Conservation (phyloP, 257 asterid genomes). For the Solanum appendiculatum region DNA sequence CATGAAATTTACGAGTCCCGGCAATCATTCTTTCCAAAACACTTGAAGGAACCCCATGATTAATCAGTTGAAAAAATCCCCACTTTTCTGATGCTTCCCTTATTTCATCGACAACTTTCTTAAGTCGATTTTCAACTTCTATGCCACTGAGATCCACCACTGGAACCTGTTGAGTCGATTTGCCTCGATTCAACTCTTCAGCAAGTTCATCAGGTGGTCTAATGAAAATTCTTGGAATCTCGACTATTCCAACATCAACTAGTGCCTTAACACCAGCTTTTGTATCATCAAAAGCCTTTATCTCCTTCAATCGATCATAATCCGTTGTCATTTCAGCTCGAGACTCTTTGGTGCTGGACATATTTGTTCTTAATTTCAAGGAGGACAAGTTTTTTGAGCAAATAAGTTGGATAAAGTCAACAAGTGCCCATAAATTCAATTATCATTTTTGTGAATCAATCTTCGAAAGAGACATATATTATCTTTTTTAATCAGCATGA, state of each 20-base stretch:
- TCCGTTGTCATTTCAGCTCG: not conserved
- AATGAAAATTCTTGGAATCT: slow-evolving; percentile 22
- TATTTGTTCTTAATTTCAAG: not conserved
- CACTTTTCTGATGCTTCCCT: slow-evolving; percentile 39
- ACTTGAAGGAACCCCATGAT: slow-evolving; percentile 40
- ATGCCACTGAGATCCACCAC: slow-evolving; percentile 31
- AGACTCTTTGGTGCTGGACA: not conserved
- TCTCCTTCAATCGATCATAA: slow-evolving; percentile 1
- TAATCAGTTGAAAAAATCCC: slow-evolving; percentile 46
- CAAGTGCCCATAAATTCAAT: too few species aligned
- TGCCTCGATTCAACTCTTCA: slow-evolving; percentile 5
- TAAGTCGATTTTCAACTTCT: not conserved
- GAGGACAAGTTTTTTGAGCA: too few species aligned
- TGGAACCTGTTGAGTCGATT: slow-evolving; percentile 20
- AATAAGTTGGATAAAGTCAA: too few species aligned
- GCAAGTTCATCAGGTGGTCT: slow-evolving; percentile 26
- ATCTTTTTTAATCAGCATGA: too few species aligned
- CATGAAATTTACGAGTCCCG: slow-evolving; percentile 46
- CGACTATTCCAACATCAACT: slow-evolving; percentile 6
- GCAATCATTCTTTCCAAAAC: slow-evolving; percentile 46
- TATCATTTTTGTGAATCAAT: too few species aligned
- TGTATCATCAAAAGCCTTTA: slow-evolving; percentile 13
- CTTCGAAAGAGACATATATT: too few species aligned
- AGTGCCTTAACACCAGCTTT: slow-evolving; percentile 10
- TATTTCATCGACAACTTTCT: not conserved